Evolutionary conservation across 352 stramenopile species (phyloP).

Genomic region (Phytopythium montanum): DNA sequence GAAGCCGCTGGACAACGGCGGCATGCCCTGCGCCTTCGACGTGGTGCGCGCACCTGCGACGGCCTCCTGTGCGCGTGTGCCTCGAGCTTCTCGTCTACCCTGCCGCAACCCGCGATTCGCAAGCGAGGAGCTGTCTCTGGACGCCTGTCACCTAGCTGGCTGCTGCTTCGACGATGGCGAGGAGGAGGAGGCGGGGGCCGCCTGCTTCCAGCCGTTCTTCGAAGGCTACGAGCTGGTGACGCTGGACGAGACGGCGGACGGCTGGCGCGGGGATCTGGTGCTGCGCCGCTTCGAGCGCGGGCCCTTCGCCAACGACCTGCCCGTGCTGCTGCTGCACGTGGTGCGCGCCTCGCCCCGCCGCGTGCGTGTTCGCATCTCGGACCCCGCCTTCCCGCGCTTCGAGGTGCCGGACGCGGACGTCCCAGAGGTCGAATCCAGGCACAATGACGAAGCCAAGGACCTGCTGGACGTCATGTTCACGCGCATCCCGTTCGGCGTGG

Average conservation of each 20-base stretch:
- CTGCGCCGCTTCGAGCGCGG: constrained; percentile 37
- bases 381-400: constrained; percentile 63
- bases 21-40: constrained; percentile 65
- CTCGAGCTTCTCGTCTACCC: constrained; percentile 40
- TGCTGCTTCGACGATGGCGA: constrained; percentile 65
- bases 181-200: constrained; percentile 10
- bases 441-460: constrained; percentile 3
- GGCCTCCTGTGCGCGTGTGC: constrained; percentile 30
- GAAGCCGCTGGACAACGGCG: constrained; percentile 52
- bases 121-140: constrained; percentile 13
- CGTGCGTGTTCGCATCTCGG: constrained; percentile 78
- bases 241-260: constrained; percentile 42
- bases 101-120: constrained; percentile 77
- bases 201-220: constrained; percentile 68
- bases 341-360: constrained; percentile 38
- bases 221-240: constrained; percentile 69
- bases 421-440: constrained; percentile 3
- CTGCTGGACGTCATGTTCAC: constrained; percentile 62
- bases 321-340: constrained; percentile 61
- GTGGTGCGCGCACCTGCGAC: constrained; percentile 11
- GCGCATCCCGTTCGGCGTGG: constrained; percentile 63
- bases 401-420: constrained; percentile 52
- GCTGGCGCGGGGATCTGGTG: constrained; percentile 55
- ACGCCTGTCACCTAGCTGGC: constrained; percentile 42
- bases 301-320: constrained; percentile 78